Conservation (phyloP, 768 basidiomycete species). For the Leucocoprinus leucothites region DNA sequence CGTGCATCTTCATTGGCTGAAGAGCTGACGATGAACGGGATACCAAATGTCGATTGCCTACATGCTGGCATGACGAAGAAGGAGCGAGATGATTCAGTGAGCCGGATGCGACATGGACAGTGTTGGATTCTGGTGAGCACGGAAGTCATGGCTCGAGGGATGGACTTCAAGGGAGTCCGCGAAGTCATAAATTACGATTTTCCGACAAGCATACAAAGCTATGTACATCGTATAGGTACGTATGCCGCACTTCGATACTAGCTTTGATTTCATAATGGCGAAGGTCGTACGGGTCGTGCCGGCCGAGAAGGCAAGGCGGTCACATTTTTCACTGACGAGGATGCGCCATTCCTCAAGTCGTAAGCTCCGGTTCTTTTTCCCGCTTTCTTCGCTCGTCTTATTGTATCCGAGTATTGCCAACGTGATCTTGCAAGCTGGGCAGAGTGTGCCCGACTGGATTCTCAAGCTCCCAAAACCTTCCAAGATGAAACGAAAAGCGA, state of each 20-base stretch:
- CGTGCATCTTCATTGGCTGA: slow-evolving; percentile 77
- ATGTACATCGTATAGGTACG: slow-evolving; percentile 90
- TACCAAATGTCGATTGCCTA: slow-evolving; percentile 81
- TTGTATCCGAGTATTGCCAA: slow-evolving; percentile 74
- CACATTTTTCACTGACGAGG: slow-evolving; percentile 94
- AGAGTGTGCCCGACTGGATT: slow-evolving; percentile 91
- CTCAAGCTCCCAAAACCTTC: slow-evolving; percentile 91
- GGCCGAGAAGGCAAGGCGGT: slow-evolving; percentile 90
- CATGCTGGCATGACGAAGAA: slow-evolving; percentile 89
- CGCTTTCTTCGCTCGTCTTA: slow-evolving; percentile 5
- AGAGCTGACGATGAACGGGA: slow-evolving; percentile 75
- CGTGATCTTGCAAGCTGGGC: slow-evolving; percentile 91
- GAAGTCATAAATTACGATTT: slow-evolving; percentile 98
- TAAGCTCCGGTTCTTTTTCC: slow-evolving; percentile 23
- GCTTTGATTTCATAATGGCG: slow-evolving; percentile 7
- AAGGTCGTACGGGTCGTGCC: slow-evolving; percentile 92
- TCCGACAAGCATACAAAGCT: slow-evolving; percentile 92
- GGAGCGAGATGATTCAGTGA: slow-evolving; percentile 82
- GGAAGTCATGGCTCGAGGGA: slow-evolving; percentile 96
- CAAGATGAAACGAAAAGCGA: slow-evolving; percentile 79
- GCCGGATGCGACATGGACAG: slow-evolving; percentile 82
- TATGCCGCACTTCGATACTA: neutral
- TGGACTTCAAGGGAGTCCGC: slow-evolving; percentile 94
- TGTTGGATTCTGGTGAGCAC: slow-evolving; percentile 97
- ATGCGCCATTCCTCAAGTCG: slow-evolving; percentile 90